Evolutionary conservation across 148 eudicot species (phyloP), one percentile per base, ranked within the genome.

Genomic region (Rhododendron ferrugineum): DNA sequence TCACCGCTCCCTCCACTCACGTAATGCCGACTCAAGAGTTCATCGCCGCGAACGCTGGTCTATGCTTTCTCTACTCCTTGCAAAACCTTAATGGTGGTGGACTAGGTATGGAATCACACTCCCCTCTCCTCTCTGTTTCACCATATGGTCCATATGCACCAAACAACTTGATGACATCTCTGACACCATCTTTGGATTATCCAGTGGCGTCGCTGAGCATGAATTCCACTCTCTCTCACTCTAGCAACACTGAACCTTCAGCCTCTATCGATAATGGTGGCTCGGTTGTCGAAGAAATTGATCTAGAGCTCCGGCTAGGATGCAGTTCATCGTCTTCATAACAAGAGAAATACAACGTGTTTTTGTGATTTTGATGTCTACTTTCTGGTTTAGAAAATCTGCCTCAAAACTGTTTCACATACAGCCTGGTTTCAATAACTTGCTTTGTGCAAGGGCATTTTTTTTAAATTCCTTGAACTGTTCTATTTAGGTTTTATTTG

Each of bases 281-380:
- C 83, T 84, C 85, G 3, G 28, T 77, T 72, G 84, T 81, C 10
- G 90, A 85, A 74, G 92, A 85, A 18, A 50, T 90, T 79, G 92
- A 90, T 82, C 87, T 90, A 9, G 90, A 90, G 85, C 89, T 90
- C 23, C 88, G 92, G 37, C 81, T 90, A 23, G 90, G 92, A 36
- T 54, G 81, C 15, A 66, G 79, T 47, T 86, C 79, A 20, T 84
- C 85, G 1, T 62, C 83, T 11, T 58, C 80, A 9, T 82, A 70
- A 89, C 36, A 56, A 52, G 11, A 28, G 46, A 34, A 60, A 26
- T 73, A 52, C 18, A 2, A 30, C 4, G 22, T 75, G 47, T 18
- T 58, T 16, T 37, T 77, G 79, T 56, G 52, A 11, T 6, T 86
- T 68, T 40, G 34, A 64, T 58, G 15, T 79, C 60, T 80, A 34